phyloP scores from a whole-genome alignment of 306 rosid species.

The Vicia sativa region DNA sequence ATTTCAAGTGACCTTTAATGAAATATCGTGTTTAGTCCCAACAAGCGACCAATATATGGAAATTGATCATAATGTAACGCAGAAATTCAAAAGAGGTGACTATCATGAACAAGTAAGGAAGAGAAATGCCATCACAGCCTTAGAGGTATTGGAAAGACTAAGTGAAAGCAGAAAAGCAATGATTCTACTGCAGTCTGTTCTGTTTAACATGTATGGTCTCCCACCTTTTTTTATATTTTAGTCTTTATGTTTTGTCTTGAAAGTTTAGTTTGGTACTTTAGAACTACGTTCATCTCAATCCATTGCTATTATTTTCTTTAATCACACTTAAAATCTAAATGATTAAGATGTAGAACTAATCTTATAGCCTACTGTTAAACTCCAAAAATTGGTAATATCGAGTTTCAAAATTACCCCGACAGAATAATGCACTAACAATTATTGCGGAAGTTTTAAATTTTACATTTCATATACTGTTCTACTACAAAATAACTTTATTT shows the following conservation, averaged over 20 bases:
- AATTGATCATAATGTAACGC: slow-evolving; percentile 47
- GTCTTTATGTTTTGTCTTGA: slow-evolving; percentile 28
- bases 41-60: slow-evolving; percentile 41
- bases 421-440: background rate
- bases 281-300: slow-evolving; percentile 23
- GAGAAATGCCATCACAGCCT: slow-evolving; percentile 56
- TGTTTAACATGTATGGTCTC: slow-evolving; percentile 63
- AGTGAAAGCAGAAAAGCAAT: slow-evolving; percentile 65
- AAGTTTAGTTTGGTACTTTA: slow-evolving; percentile 20
- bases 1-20: slow-evolving; percentile 41
- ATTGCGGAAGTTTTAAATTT: background rate
- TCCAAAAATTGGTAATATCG: background rate
- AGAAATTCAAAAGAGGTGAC: slow-evolving; percentile 40
- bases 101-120: slow-evolving; percentile 51
- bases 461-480: background rate
- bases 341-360: slow-evolving; percentile 13
- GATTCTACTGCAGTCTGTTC: slow-evolving; percentile 67
- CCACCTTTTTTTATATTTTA: slow-evolving; percentile 14
- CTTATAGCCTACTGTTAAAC: slow-evolving; percentile 16
- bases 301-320: slow-evolving; percentile 12
- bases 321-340: slow-evolving; percentile 6
- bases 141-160: slow-evolving; percentile 69
- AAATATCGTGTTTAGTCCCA: slow-evolving; percentile 45
- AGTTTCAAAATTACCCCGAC: slow-evolving; percentile 13
- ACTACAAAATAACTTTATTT: background rate